Evolutionary conservation across 345 rosid species (phyloP), one percentile per base, ranked within the genome.

Genomic region (Eucalyptus albens): DNA sequence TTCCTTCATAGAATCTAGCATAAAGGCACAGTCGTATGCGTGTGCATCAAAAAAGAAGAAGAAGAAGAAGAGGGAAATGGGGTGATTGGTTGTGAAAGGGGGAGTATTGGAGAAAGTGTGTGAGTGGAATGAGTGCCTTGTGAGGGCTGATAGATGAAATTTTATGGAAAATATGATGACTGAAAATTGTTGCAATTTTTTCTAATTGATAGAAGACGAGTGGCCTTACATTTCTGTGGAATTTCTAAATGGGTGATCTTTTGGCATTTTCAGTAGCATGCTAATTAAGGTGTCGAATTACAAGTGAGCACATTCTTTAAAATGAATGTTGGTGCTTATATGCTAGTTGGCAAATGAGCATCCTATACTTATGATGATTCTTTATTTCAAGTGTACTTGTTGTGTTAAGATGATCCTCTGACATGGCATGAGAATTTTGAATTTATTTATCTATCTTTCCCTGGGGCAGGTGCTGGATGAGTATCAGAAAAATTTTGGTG

Each of bases 401-500:
- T 37, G 44, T 77, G 85, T 40, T 40, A 5, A 77, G 6, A 6
- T 77, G 83, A 77, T 15, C 29, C 27, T 40, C 12, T 37, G 47
- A 21, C 27, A 11, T 77, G 15, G 83, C 29, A 11, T 77, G 16
- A 21, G 16, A 67, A n/a, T 69, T 45, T 49, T 22, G 29, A 69
- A 50, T 56, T 59, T 60, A 49, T 49, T 60, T 86, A 50, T 88
- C n/a, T 65, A 5, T 86, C 29, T n/a, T n/a, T 77, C 47, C 86
- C 6, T 50, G 47, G 42, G 53, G 90, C 93, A 98, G 99, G 95
- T 98, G 55, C 59, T 97, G 62, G 99, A 98, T 92, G 99, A 97
- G 94, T 96, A 97, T 91, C 95, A 95, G 93, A 98, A 97, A 93
- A 94, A 31, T 89, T 98, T 96, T 92, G 98, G 99, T 83, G 99